Base-by-base conservation (phyloP, 805 yeast genomes). In the Candida sanyiensis region DNA sequence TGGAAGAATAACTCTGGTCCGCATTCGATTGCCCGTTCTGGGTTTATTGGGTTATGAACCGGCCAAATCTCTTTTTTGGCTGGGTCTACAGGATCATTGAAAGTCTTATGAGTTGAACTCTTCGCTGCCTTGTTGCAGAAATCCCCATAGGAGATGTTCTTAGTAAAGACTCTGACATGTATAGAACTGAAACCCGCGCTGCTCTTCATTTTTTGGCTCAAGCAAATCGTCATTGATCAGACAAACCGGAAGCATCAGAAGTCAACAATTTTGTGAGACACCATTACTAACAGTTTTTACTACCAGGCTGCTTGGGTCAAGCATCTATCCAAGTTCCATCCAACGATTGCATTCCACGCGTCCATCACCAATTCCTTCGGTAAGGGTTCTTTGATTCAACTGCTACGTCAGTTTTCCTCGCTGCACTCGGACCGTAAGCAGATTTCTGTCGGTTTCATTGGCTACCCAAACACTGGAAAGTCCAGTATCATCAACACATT, bases 381-480 rank as follows among this genome's bases (percentile, higher is more conserved):
- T 67, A 90, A 90, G 61, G 98, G 98, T 52, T 85, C 96, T 21
- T 70, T 90, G 56, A 90, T 90, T 58, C 97, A 93, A 64, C 70
- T 90, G 43, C 67, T 90, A 51, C 80, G 98, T 62, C 98, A 90
- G 66, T 93, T 89, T 55, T 83, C 96, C 4, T 73, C 86, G 25
- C 69, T 90, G 48, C 97, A 90, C 59, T 72, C 83, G 39, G 98
- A 90, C 59, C 80, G 97, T 64, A 83, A 88, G 59, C 98, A 90
- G 63, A 88, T 90, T 39, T 88, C 97, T 16, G 96, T 90, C 42
- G 98, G 98, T 3, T 85, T 90, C 54, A 89, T 90, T 57, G 98
- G 98, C 12, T 90, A 93, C 60, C 98, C 98, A 49, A 90, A 90
- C 59, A 83, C 96, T n/a, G 98, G 98, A 50, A 90, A 90, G 60